Percentiles rank a stretch among this genome's conserved stretches.
Evolutionary conservation across 2,329 filamentous ascomycete species (phyloP).

Genomic region (Stagonosporopsis rhizophila): DNA sequence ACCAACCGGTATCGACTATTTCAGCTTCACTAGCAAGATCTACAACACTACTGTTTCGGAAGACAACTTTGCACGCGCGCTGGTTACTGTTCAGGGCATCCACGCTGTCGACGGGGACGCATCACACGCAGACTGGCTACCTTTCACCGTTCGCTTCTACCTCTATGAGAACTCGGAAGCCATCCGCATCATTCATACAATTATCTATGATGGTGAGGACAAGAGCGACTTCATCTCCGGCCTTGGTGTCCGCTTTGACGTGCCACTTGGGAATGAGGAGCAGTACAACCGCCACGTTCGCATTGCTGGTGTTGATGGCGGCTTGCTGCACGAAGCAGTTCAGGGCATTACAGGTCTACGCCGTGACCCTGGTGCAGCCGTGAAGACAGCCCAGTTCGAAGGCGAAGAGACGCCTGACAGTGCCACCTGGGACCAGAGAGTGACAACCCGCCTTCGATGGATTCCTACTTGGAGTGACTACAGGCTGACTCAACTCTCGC

Average conservation of each 20-base stretch:
- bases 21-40: slow-evolving; percentile 59
- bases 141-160: slow-evolving; percentile 65
- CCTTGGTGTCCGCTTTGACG: slow-evolving; percentile 62
- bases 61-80: slow-evolving; percentile 51
- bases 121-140: slow-evolving; percentile 59
- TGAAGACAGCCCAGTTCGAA: slow-evolving; percentile 60
- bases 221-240: slow-evolving; percentile 61
- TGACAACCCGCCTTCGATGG: slow-evolving; percentile 60
- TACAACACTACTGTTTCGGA: slow-evolving; percentile 59
- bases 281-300: slow-evolving; percentile 66
- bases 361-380: slow-evolving; percentile 59
- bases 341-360: slow-evolving; percentile 67
- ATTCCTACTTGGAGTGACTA: slow-evolving; percentile 67
- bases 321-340: slow-evolving; percentile 64
- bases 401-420: slow-evolving; percentile 55
- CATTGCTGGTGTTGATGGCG: slow-evolving; percentile 62
- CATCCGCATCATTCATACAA: slow-evolving; percentile 62
- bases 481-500: slow-evolving; percentile 62
- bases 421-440: slow-evolving; percentile 56
- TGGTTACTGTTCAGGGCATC: slow-evolving; percentile 57
- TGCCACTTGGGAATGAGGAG: slow-evolving; percentile 61
- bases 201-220: slow-evolving; percentile 62
- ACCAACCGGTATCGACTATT: slow-evolving; percentile 50
- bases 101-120: slow-evolving; percentile 39
- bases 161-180: slow-evolving; percentile 64